phyloP scores from a whole-genome alignment of 257 asterid genomes.

The Nicotiana knightiana region DNA sequence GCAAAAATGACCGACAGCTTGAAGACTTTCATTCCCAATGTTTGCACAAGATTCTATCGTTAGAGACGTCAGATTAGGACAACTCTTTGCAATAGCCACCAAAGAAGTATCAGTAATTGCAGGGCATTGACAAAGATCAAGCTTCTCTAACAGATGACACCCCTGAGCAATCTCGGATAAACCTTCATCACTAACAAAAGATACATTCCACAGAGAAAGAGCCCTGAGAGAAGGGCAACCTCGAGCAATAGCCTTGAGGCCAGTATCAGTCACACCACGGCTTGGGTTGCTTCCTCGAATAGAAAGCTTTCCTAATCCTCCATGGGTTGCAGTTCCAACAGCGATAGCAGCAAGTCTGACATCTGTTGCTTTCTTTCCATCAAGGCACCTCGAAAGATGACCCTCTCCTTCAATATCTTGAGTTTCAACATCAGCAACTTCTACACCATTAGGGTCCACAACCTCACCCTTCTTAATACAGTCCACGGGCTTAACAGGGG shows the following conservation, averaged over 20 bases:
- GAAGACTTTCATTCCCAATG: constrained; percentile 68
- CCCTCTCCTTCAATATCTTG: constrained; percentile 37
- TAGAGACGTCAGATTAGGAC: constrained; percentile 59
- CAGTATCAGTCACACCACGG: constrained; percentile 55
- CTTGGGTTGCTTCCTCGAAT: constrained; percentile 58
- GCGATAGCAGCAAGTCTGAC: constrained; percentile 85
- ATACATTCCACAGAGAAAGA: constrained; percentile 72
- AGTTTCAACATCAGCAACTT: constrained; percentile 27
- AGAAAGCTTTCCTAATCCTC: constrained; percentile 90
- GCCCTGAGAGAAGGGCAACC: constrained; percentile 70
- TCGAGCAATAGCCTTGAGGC: constrained; percentile 70
- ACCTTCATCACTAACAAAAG: constrained; percentile 74
- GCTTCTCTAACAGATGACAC: constrained; percentile 67
- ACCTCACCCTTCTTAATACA: constrained; percentile 30
- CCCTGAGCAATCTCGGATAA: constrained; percentile 65
- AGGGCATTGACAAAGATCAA: constrained; percentile 68
- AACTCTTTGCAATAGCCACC: constrained; percentile 54
- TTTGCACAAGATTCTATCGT: constrained; percentile 69
- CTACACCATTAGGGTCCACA: constrained; percentile 13
- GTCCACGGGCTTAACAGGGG: constrained; percentile 20
- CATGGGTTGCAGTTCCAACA: constrained; percentile 65
- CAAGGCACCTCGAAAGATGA: constrained; percentile 71
- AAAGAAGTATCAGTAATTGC: constrained; percentile 65
- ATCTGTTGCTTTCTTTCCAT: constrained; percentile 86
- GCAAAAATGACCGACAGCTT: constrained; percentile 57